Conservation (phyloP, 2,329 filamentous ascomycete species). For the Pyrenochaeta sp. region DNA sequence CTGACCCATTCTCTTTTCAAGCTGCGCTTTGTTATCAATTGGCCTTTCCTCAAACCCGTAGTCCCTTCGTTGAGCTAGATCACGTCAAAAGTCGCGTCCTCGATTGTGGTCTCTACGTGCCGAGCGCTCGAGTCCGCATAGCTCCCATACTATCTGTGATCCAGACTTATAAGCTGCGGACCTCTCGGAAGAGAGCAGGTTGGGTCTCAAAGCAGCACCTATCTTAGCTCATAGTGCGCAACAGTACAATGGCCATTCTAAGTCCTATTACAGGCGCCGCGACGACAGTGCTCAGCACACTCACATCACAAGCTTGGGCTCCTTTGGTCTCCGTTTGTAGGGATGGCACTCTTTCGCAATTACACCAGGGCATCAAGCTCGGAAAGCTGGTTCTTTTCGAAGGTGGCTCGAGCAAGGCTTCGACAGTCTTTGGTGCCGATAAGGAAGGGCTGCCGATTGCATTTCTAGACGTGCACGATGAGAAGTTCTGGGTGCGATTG, state of each 20-base stretch:
- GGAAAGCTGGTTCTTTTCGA: slow-evolving; percentile 58
- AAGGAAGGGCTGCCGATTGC: slow-evolving; percentile 55
- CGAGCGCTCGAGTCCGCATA: not conserved
- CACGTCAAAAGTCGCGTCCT: not conserved
- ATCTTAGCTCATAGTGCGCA: not conserved
- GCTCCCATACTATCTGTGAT: not conserved
- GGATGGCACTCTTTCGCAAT: slow-evolving; percentile 55
- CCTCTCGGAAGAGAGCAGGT: not conserved
- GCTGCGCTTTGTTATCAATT: not conserved
- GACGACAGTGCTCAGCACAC: slow-evolving; percentile 51
- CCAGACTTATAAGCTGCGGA: not conserved
- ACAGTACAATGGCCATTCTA: slow-evolving; percentile 44
- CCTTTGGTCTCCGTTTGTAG: slow-evolving; percentile 58
- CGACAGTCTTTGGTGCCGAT: slow-evolving; percentile 53
- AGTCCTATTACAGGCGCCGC: slow-evolving; percentile 49
- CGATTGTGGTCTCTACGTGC: not conserved
- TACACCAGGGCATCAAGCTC: slow-evolving; percentile 55
- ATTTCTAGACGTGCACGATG: slow-evolving; percentile 68
- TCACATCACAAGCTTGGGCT: slow-evolving; percentile 58
- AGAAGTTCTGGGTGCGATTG: slow-evolving; percentile 75
- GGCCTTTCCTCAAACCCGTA: not conserved
- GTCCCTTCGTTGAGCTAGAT: not conserved
- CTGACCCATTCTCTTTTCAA: not conserved
- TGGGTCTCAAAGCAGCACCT: not conserved
- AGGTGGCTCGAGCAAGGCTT: slow-evolving; percentile 53